Conservation (phyloP, 2,329 filamentous ascomycete genomes). For the Calonectria crousiana region DNA sequence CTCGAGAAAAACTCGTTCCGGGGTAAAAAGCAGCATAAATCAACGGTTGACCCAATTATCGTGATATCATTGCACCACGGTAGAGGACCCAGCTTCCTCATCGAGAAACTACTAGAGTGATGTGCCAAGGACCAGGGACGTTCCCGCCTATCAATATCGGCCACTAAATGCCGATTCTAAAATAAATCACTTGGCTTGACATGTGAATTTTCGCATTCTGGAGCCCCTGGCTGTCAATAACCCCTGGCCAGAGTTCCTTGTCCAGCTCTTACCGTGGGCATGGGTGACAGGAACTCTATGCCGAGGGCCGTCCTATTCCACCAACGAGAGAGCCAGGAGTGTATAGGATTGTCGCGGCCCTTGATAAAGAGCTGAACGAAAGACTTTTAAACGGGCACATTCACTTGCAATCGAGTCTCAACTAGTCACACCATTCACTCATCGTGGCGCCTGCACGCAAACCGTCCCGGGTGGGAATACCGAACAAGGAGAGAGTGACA, state of each 20-base stretch:
- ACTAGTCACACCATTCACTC: not conserved
- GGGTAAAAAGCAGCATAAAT: not conserved
- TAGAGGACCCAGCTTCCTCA: slow-evolving; percentile 20
- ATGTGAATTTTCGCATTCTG: slow-evolving; percentile 9
- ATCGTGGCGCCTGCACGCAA: not conserved
- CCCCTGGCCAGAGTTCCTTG: not conserved
- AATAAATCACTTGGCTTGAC: not conserved
- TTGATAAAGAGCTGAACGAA: not conserved
- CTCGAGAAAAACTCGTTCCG: not conserved
- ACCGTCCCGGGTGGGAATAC: not conserved
- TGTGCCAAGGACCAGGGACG: not conserved
- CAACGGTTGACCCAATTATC: not conserved
- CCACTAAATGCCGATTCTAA: not conserved
- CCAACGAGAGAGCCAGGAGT: not conserved
- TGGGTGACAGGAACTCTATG: not conserved
- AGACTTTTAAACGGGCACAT: not conserved
- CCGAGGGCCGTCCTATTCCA: not conserved
- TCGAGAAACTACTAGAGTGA: not conserved
- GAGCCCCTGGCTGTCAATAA: not conserved
- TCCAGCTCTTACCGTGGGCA: not conserved
- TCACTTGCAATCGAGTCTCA: not conserved
- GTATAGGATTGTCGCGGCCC: not conserved
- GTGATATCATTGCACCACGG: not conserved
- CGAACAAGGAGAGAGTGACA: slow-evolving; percentile 8
- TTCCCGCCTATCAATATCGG: not conserved